phyloP scores from a whole-genome alignment of 2,329 filamentous ascomycete genomes.

The Venturia oleaginea region DNA sequence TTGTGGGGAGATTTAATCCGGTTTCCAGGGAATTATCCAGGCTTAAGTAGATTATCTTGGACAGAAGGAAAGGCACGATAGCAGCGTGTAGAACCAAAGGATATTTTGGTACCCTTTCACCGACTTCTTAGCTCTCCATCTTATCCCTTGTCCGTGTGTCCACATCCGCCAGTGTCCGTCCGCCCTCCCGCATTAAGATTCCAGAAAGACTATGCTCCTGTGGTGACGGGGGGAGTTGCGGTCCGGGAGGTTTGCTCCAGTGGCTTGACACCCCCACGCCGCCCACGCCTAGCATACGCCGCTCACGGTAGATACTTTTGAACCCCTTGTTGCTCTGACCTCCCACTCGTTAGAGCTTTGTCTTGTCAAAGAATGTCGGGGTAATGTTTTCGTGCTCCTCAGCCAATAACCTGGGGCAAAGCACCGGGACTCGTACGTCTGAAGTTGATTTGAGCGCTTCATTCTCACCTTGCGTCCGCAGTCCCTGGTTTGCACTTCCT shows the following conservation, averaged over 20 bases:
- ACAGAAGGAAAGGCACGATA: background rate
- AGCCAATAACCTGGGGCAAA: background rate
- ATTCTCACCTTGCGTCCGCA: background rate
- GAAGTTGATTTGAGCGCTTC: background rate
- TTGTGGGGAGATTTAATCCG: background rate
- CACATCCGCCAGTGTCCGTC: constrained; percentile 2
- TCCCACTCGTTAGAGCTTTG: too few species aligned
- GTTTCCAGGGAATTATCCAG: background rate
- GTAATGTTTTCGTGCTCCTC: background rate
- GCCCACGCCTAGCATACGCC: background rate
- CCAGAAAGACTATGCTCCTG: constrained; percentile 5
- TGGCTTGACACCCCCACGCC: background rate
- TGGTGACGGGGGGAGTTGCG: constrained; percentile 1
- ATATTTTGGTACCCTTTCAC: constrained; percentile 3
- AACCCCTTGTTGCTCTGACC: background rate
- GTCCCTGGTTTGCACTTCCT: background rate
- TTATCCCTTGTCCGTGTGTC: background rate
- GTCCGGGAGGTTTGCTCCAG: background rate
- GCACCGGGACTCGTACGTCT: background rate
- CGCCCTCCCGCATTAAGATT: constrained; percentile 1
- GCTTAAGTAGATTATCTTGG: constrained; percentile 2
- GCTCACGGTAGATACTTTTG: background rate
- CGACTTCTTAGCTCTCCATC: constrained; percentile 5
- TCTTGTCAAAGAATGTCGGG: background rate
- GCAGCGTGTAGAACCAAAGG: background rate